Conservation (phyloP, 768 basidiomycete species). For the Russula olivacea region DNA sequence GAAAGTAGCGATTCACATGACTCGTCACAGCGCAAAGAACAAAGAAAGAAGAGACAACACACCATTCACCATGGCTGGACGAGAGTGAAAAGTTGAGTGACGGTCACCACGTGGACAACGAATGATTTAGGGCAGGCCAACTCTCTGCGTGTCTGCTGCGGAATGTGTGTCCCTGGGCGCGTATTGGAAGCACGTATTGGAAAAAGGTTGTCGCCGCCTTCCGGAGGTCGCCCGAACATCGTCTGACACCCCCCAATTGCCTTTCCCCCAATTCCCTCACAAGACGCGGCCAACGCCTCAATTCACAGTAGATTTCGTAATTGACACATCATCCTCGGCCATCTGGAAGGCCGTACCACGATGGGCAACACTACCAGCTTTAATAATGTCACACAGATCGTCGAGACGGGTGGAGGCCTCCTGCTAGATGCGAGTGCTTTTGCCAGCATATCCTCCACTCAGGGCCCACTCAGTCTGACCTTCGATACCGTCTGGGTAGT, state of each 20-base stretch:
- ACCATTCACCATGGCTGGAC: not conserved
- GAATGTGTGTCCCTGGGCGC: too few species aligned
- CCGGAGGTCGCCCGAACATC: not conserved
- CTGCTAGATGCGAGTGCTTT: slow-evolving; percentile 15
- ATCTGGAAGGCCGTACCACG: not conserved
- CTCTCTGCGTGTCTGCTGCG: not conserved
- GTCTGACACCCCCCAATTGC: not conserved
- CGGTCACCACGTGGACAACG: not conserved
- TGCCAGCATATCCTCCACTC: not conserved
- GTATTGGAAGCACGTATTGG: too few species aligned
- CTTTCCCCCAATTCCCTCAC: not conserved
- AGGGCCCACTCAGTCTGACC: slow-evolving; percentile 3
- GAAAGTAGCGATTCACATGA: slow-evolving; percentile 80
- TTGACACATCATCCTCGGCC: not conserved
- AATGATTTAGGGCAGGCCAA: slow-evolving; percentile 6
- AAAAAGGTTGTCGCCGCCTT: not conserved
- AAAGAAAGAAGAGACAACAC: slow-evolving; percentile 11
- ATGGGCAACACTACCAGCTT: slow-evolving; percentile 16
- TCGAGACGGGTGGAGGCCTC: slow-evolving; percentile 11
- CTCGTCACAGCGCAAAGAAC: slow-evolving; percentile 49
- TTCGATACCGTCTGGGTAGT: slow-evolving; percentile 14
- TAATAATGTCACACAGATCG: slow-evolving; percentile 4
- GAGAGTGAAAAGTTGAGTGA: not conserved
- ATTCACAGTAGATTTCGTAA: not conserved
- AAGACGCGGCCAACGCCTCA: not conserved